Base-by-base conservation (phyloP, 352 stramenopile species). In the Phytophthora uliginosa region DNA sequence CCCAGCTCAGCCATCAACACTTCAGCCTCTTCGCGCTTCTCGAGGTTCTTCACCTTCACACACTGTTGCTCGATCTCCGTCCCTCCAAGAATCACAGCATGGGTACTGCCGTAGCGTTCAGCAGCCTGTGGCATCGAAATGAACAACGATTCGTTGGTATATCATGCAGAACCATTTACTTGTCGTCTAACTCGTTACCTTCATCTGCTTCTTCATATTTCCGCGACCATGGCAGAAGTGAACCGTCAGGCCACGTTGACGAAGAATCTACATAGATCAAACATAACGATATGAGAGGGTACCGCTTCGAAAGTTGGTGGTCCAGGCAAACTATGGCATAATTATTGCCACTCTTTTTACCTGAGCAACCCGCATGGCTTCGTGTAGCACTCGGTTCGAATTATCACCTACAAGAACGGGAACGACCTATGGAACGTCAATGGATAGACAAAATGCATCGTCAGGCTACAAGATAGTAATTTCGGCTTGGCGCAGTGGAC, bases 141-240 rank as follows among this genome's bases (percentile, higher is more conserved):
- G 13, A n/a, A 8, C 38, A 45, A 45, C 38, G 38, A n/a, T 6
- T 13, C 15, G 38, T 45, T 45, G 18, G 38, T 45, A 42, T 3
- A 9, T n/a, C 38, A n/a, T n/a, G 13, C 17, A 5, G 59, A n/a
- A 17, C 42, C 10, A 63, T 55, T n/a, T 40, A 52, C 12, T 18
- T 3, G 10, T 51, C 24, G 7, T 24, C 7, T 47, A 7, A 3
- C 33, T 63, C 18, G 48, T 63, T 42, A 92, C 83, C 84, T 97
- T 97, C 88, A 97, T 95, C 52, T 95, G 85, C 69, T 97, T 97
- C 63, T 96, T 97, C 68, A 97, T 86, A 52, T 86, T 94, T 17
- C 85, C 85, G 26, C 73, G 77, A 20, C 83, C 88, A 50, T 97
- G 89, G 48, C 88, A 94, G 63, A 95, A 94, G 71, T 97, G 90